phyloP scores from a whole-genome alignment of 148 eudicot genomes.

The Heliosperma pusillum region DNA sequence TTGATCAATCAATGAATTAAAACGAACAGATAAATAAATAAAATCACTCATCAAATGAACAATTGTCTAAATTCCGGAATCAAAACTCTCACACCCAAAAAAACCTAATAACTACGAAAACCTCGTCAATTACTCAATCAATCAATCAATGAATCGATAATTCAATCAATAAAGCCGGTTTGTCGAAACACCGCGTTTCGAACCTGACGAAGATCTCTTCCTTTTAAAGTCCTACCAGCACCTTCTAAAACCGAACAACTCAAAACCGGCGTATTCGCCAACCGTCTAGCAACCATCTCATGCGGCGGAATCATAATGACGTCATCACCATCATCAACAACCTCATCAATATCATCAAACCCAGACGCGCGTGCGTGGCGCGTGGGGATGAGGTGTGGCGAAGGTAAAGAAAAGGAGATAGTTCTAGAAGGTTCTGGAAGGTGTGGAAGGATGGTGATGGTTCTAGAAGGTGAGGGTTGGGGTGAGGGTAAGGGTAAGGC shows the following conservation, averaged over 20 bases:
- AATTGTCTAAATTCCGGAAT: background rate
- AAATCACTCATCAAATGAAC: slow-evolving; percentile 10
- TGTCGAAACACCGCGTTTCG: slow-evolving; percentile 51
- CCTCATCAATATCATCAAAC: slow-evolving; percentile 8
- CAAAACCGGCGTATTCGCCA: slow-evolving; percentile 30
- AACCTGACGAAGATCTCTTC: slow-evolving; percentile 54
- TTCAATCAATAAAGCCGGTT: slow-evolving; percentile 54
- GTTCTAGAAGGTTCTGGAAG: too few species aligned
- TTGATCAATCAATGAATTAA: slow-evolving; percentile 3
- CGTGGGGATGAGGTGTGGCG: background rate
- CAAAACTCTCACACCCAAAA: too few species aligned
- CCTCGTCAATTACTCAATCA: background rate
- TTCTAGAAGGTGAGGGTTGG: slow-evolving; percentile 6
- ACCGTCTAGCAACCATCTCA: slow-evolving; percentile 42
- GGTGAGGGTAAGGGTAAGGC: slow-evolving; percentile 28
- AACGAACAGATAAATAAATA: background rate
- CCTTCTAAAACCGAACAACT: slow-evolving; percentile 51
- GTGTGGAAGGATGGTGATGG: background rate
- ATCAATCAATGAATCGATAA: too few species aligned
- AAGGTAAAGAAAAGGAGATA: background rate
- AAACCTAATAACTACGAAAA: slow-evolving; percentile 2
- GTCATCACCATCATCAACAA: slow-evolving; percentile 23
- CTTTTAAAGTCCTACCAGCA: slow-evolving; percentile 51
- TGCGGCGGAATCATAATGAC: slow-evolving; percentile 53
- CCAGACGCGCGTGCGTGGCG: slow-evolving; percentile 15